Conservation (phyloP, 2,329 filamentous ascomycete species). For the Fusarium sterilihyphosum region DNA sequence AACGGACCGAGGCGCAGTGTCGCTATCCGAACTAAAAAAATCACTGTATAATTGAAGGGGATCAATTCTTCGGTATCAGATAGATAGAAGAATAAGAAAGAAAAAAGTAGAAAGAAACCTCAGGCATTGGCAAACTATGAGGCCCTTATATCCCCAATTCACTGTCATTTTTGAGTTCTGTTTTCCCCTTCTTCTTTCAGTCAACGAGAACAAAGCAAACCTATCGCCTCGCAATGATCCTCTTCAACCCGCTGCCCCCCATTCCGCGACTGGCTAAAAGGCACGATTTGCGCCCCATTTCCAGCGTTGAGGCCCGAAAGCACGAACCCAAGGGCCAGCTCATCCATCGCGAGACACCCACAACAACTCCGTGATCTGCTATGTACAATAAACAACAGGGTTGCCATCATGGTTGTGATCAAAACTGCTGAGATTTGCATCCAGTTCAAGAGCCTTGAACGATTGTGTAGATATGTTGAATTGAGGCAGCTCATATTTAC, state of each 20-base stretch:
- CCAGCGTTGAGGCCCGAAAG: slow-evolving; percentile 36
- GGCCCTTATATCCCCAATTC: slow-evolving; percentile 30
- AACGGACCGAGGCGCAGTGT: slow-evolving; percentile 37
- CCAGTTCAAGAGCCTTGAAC: neutral
- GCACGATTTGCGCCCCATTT: slow-evolving; percentile 29
- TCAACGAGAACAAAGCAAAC: slow-evolving; percentile 24
- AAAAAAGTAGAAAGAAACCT: neutral
- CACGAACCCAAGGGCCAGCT: slow-evolving; percentile 18
- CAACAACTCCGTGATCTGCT: neutral
- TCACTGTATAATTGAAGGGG: neutral
- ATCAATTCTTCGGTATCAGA: neutral
- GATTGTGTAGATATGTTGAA: neutral
- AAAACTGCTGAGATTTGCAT: neutral
- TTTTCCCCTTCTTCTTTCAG: slow-evolving; percentile 16
- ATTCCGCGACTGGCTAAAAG: slow-evolving; percentile 30
- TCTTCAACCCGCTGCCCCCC: slow-evolving; percentile 31
- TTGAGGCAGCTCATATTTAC: slow-evolving; percentile 15
- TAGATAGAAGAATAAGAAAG: neutral
- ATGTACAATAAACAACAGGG: neutral
- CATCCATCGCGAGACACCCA: slow-evolving; percentile 28
- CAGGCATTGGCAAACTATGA: slow-evolving; percentile 33
- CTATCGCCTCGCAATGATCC: slow-evolving; percentile 29
- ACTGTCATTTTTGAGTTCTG: slow-evolving; percentile 26
- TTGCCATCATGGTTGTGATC: neutral
- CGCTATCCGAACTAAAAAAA: slow-evolving; percentile 3